phyloP scores from a whole-genome alignment of 805 yeast species.

The Ogataea glucozyma region DNA sequence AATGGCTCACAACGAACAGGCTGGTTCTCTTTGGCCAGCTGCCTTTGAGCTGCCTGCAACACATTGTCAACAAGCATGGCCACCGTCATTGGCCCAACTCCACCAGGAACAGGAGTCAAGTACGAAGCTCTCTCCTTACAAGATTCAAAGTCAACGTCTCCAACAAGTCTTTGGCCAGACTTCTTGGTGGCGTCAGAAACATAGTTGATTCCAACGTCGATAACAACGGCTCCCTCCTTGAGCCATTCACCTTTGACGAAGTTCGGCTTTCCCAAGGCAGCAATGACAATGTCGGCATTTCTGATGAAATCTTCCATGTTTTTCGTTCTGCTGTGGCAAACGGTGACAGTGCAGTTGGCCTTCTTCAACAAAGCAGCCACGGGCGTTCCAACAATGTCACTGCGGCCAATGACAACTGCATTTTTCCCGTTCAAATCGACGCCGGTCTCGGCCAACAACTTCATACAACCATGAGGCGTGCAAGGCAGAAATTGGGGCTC shows the following conservation, averaged over 20 bases:
- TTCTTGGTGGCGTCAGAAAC: conserved; percentile 65
- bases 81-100: conserved; percentile 91
- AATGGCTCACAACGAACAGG: conserved; percentile 53
- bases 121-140: conserved; percentile 57
- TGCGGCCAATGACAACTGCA: conserved; percentile 84
- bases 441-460: conserved; percentile 57
- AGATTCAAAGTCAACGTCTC: conserved; percentile 70
- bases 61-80: conserved; percentile 79
- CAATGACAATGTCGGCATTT: conserved; percentile 73
- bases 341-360: conserved; percentile 74
- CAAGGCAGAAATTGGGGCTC: conserved; percentile 74
- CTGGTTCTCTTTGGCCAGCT: conserved; percentile 22
- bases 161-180: conserved; percentile 70
- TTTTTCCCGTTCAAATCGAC: conserved; percentile 60
- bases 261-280: conserved; percentile 72
- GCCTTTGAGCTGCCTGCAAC: conserved; percentile 61
- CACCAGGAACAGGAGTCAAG: conserved; percentile 90
- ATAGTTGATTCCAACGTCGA: conserved; percentile 84
- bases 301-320: conserved; percentile 48
- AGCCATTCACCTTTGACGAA: conserved; percentile 78
- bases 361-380: conserved; percentile 68
- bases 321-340: conserved; percentile 67
- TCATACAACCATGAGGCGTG: conserved; percentile 80
- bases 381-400: conserved; percentile 85
- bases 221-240: conserved; percentile 64